Evolutionary conservation across 1,284 basidiomycete genomes (phyloP), one percentile per base, ranked within the genome.

Genomic region (Melanopsichium pennsylvanicum): DNA sequence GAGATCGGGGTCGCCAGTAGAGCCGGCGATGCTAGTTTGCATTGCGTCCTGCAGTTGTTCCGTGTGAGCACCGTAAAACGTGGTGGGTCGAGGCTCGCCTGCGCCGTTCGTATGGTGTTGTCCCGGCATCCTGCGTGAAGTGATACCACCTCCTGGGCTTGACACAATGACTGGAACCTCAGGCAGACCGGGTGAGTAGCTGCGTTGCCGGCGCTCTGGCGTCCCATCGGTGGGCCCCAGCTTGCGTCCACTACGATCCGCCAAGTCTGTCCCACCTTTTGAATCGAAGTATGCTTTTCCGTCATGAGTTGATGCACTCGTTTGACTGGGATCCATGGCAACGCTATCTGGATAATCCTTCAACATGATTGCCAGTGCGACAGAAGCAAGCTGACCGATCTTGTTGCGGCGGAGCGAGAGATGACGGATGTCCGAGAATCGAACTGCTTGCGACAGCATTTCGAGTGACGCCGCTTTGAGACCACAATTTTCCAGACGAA

Each of bases 401-500:
- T 57, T 57, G 64, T 78, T 78, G 27, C 72, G 68, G 23, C 77
- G 70, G 7, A 81, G 59, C 22, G 75, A 78, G 8, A 81, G 49
- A 33, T 81, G 79, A n/a, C 64, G 68, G 8, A 81, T 57, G 12
- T 72, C 66, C 5, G 76, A 79, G 38, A 51, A 60, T 2, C 76
- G 76, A 21, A 81, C 73, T 6, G 72, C 61, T 21, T 74, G 58
- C 1, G 75, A 71, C 0, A 81, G 49, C 46, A 70, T 43, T 29
- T 79, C 76, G 25, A 80, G 56, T 18, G 75, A 50, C 8, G 60
- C 52, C 3, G 72, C 55, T 32, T 72, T 68, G 15, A 81, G 57
- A 10, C 57, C 60, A 39, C 78, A 79, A 26, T 76, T 74, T 34
- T 81, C 79, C 11, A 81, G 61, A 0, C 76, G 69, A 8, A 81